phyloP scores from a whole-genome alignment of 148 eudicot species.

The Rhododendron vialii region DNA sequence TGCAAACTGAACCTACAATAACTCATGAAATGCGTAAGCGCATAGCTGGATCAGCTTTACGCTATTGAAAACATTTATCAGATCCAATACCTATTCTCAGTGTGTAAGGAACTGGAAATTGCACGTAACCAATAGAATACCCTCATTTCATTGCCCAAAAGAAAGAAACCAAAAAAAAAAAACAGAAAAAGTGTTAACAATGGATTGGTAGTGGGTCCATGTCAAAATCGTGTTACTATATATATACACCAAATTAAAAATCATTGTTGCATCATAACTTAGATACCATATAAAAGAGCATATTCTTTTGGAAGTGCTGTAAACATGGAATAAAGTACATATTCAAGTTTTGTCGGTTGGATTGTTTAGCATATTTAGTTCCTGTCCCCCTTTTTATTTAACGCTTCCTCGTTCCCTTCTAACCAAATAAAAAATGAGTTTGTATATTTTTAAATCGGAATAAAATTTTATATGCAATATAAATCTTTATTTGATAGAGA shows the following conservation, averaged over 20 bases:
- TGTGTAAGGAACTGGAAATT: neutral
- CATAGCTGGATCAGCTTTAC: neutral
- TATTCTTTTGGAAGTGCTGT: neutral
- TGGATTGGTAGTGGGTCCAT: neutral
- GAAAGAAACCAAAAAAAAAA: too few species aligned
- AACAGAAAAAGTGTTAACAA: neutral
- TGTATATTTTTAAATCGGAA: too few species aligned
- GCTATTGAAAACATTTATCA: neutral
- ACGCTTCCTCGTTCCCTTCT: too few species aligned
- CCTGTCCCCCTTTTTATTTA: too few species aligned
- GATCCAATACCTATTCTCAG: neutral
- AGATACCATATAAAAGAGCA: neutral
- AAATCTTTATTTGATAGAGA: too few species aligned
- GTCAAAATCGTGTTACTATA: neutral
- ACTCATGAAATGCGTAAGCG: neutral
- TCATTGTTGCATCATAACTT: neutral
- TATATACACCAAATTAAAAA: neutral
- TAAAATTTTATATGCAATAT: too few species aligned
- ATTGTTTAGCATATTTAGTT: neutral
- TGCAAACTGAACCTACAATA: too few species aligned
- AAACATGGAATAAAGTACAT: neutral
- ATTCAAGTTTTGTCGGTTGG: neutral
- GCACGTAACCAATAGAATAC: too few species aligned
- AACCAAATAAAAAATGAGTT: too few species aligned
- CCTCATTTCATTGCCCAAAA: too few species aligned